A percentile compares a stretch with the other conserved stretches of the same genome.
phyloP scores from a whole-genome alignment of 202 grass and related monocot genomes.

The Brachypodium distachyon region DNA sequence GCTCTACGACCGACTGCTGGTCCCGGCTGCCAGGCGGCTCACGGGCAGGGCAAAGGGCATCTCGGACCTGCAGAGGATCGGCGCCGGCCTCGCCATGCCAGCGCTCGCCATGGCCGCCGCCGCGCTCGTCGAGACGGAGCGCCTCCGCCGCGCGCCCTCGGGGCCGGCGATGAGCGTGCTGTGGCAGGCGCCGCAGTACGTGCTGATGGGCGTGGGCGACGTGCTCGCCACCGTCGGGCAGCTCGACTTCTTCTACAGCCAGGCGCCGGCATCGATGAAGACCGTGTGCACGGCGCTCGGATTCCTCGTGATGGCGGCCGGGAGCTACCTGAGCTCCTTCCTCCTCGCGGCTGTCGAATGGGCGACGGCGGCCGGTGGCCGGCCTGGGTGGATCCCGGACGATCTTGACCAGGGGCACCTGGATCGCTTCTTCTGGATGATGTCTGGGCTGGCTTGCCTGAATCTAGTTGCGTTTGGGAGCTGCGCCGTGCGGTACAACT shows the following conservation, averaged over 20 bases:
- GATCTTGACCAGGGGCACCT: no score
- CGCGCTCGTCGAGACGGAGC: background rate
- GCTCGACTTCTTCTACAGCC: background rate
- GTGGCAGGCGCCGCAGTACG: conserved; percentile 22
- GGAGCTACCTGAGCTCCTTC: no score
- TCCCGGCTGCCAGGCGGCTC: background rate
- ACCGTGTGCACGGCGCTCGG: no score
- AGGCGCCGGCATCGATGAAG: conserved; percentile 37
- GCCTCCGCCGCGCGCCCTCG: background rate
- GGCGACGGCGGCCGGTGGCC: no score
- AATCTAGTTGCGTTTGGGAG: no score
- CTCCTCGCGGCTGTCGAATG: no score
- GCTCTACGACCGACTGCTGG: background rate
- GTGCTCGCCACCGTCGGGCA: conserved; percentile 30
- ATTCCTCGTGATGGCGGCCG: no score
- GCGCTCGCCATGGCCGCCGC: conserved; percentile 1
- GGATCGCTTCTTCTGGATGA: no score
- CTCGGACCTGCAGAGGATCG: background rate
- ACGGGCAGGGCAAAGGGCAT: background rate
- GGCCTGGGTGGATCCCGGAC: no score
- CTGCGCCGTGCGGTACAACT: no score
- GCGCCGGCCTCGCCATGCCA: background rate
- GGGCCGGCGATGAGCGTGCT: background rate
- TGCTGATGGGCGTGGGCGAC: conserved; percentile 8
- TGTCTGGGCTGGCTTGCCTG: no score